Percentiles rank a stretch among this genome's conserved stretches.
Evolutionary conservation across 192 early-diverging fungal genomes (phyloP).

Genomic region (Lunasporangiospora selenospora): DNA sequence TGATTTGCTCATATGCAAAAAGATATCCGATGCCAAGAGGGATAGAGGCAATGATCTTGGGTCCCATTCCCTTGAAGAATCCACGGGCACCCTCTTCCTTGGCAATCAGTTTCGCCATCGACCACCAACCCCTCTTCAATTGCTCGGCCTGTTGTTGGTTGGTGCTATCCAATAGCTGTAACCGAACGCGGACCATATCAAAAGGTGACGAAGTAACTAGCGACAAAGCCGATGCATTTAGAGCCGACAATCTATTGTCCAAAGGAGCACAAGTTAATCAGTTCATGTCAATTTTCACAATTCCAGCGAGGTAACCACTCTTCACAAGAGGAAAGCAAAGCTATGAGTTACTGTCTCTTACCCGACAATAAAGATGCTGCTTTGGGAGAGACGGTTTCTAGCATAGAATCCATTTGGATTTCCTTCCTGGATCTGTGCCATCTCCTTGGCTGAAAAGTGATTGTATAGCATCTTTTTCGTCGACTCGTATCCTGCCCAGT

Average conservation of each 20-base stretch:
- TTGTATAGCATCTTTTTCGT: slow-evolving; percentile 36
- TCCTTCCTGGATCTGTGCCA: slow-evolving; percentile 8
- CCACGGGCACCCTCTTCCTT: slow-evolving; percentile 78
- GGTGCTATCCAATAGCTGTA: slow-evolving; percentile 35
- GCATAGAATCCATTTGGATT: slow-evolving; percentile 29
- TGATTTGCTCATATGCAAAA: slow-evolving; percentile 46
- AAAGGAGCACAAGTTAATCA: too few relatives aligned
- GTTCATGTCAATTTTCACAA: too few relatives aligned
- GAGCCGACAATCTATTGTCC: slow-evolving; percentile 25
- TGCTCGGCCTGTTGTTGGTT: slow-evolving; percentile 33
- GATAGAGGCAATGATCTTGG: slow-evolving; percentile 52
- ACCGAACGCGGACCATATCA: slow-evolving; percentile 43
- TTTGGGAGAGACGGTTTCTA: slow-evolving; percentile 30
- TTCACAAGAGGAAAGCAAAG: too few relatives aligned
- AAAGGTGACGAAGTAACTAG: slow-evolving; percentile 29
- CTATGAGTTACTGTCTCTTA: too few relatives aligned
- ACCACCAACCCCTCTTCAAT: slow-evolving; percentile 44
- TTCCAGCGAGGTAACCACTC: too few relatives aligned
- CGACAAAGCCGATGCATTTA: slow-evolving; percentile 22
- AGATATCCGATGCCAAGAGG: slow-evolving; percentile 38
- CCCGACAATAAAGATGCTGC: slow-evolving; percentile 31
- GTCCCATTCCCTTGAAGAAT: slow-evolving; percentile 82
- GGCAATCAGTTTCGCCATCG: slow-evolving; percentile 55
- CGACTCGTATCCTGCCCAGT: slow-evolving; percentile 44
- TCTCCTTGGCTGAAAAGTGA: slow-evolving; percentile 20